phyloP scores from a whole-genome alignment of 2,329 filamentous ascomycete species.

The Diaporthe ilicicola region DNA sequence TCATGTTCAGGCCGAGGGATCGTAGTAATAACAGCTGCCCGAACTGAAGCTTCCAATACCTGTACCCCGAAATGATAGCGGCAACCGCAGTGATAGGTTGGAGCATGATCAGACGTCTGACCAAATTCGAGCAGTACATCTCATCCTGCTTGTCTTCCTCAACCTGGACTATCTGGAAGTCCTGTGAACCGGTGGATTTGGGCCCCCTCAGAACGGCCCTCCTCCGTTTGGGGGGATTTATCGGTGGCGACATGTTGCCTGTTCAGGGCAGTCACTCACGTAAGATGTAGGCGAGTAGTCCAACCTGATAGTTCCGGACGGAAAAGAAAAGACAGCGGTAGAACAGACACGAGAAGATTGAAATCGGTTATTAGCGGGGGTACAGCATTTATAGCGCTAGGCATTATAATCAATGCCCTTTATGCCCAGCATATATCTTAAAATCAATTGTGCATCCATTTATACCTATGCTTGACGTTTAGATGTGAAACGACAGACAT shows the following conservation, averaged over 20 bases:
- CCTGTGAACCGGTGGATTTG: neutral
- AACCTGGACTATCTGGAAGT: neutral
- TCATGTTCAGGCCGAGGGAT: neutral
- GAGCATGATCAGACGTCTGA: neutral
- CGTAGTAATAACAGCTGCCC: neutral
- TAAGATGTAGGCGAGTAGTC: neutral
- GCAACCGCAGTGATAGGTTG: neutral
- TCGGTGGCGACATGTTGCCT: neutral
- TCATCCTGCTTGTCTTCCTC: neutral
- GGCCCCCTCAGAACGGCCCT: neutral
- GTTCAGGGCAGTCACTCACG: neutral
- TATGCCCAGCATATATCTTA: neutral
- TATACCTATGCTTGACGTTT: neutral
- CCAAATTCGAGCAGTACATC: neutral
- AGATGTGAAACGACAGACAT: neutral
- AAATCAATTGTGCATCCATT: neutral
- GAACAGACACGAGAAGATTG: neutral
- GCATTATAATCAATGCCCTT: neutral
- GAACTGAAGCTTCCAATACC: slow-evolving; percentile 3
- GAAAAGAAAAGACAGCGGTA: neutral
- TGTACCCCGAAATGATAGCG: neutral
- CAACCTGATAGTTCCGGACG: neutral
- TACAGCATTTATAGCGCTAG: neutral
- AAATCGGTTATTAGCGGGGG: neutral
- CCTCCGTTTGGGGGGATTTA: neutral